A percentile compares a stretch with the other conserved stretches of the same genome.
Evolutionary conservation across 257 asterid genomes (phyloP).

Genomic region (Paulownia fortunei): DNA sequence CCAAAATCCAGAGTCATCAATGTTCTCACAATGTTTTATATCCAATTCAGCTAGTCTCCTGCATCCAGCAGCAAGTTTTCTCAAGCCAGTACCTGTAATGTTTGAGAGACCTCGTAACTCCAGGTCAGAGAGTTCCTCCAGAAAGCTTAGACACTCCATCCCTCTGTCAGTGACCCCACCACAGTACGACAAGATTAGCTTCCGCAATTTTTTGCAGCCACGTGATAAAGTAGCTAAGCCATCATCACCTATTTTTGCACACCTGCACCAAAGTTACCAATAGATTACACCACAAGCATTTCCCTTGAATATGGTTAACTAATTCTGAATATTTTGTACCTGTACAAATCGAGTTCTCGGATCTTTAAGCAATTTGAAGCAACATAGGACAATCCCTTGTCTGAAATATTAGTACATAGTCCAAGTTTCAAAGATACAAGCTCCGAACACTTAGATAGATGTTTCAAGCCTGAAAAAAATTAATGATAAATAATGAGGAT

Average conservation of each 20-base stretch:
- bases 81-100: conserved; percentile 62
- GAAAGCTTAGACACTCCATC: conserved; percentile 50
- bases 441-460: conserved; percentile 63
- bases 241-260: conserved; percentile 62
- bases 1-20: conserved; percentile 71
- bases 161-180: conserved; percentile 57
- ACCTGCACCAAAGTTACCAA: conserved; percentile 45
- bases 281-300: conserved; percentile 16
- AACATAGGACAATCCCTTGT: conserved; percentile 63
- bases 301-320: not conserved
- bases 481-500: not conserved
- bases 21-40: conserved; percentile 56
- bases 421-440: conserved; percentile 70
- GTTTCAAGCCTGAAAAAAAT: conserved; percentile 55
- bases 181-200: conserved; percentile 70
- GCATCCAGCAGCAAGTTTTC: conserved; percentile 69
- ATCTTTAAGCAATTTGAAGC: conserved; percentile 61
- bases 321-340: conserved; percentile 39
- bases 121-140: conserved; percentile 52
- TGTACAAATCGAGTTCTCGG: conserved; percentile 73
- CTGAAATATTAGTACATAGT: conserved; percentile 60
- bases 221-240: conserved; percentile 59
- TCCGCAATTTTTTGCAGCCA: conserved; percentile 66
- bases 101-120: conserved; percentile 61
- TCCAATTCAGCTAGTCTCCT: conserved; percentile 65